Base-by-base conservation (phyloP, 2,329 filamentous ascomycete genomes). In the Xylariaceae sp. region DNA sequence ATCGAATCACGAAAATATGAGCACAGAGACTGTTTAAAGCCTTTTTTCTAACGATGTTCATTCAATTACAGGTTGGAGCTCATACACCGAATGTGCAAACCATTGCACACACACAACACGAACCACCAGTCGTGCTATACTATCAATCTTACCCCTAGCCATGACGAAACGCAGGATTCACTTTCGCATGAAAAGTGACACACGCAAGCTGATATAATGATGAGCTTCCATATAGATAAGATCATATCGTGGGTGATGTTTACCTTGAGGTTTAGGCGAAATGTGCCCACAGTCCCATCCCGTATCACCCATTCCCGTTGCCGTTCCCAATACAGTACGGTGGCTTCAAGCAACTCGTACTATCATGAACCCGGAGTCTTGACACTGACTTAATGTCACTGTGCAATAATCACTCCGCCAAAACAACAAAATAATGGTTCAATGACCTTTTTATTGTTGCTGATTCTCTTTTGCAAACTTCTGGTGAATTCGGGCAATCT, bases 401-500 rank as follows among this genome's bases (percentile, higher is more conserved):
- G 49, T 39, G 37, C 49, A 2, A 42, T 7, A 11, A 23, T 45
- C 9, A 10, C 23, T 49, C 17, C 13, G 6, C 18, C 47, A n/a
- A 49, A 30, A 30, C 13, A 2, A 18, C 4, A 13, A 23, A n/a
- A 49, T 4, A 15, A 35, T 18, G 10, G 9, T 47, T 57, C 35
- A 59, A 42, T 50, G 55, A 13, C 53, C 35, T 3, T 5, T 9
- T 35, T 51, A 51, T 50, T 59, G 54, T 58, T 68, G 65, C 53
- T 70, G 66, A 60, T 73, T 75, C 51, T 75, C 73, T 39, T 73
- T 74, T 5, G 74, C 73, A 71, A 83, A 84, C 65, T 78, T 81
- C 64, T 83, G 78, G 62, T 84, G 81, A 47, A 84, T 83, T 2
- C 79, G 79, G 11, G 88, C 81, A 64, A 96, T 90, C 76, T 96